phyloP scores from a whole-genome alignment of 805 yeast genomes.

The Tetrapisispora nanseiensis region DNA sequence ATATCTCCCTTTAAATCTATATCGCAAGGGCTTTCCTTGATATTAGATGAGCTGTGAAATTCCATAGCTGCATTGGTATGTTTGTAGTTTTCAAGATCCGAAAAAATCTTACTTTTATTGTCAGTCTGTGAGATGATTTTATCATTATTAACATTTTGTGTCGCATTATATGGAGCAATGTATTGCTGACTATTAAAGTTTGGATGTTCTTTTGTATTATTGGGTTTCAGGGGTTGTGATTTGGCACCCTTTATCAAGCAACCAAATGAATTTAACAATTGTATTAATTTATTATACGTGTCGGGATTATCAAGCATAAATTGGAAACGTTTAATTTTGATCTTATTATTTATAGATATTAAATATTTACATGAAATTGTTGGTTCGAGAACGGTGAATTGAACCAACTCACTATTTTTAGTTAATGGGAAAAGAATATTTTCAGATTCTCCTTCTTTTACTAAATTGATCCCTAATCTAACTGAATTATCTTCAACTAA shows the following conservation, averaged over 20 bases:
- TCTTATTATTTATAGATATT: neutral
- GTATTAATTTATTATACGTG: conserved; percentile 8
- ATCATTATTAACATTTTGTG: too few relatives aligned
- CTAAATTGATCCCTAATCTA: neutral
- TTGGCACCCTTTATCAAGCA: conserved; percentile 1
- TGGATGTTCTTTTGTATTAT: neutral
- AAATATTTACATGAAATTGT: conserved; percentile 24
- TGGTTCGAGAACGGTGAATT: conserved; percentile 20
- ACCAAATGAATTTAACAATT: neutral
- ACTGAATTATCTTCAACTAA: neutral
- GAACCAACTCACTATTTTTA: conserved; percentile 8
- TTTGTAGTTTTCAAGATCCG: too few relatives aligned
- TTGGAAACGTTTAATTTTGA: conserved; percentile 20
- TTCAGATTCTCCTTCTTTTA: neutral
- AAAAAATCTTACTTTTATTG: too few relatives aligned
- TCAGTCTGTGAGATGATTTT: too few relatives aligned
- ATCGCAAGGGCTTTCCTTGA: too few relatives aligned
- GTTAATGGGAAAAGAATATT: neutral
- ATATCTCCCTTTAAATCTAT: neutral
- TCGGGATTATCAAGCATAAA: conserved; percentile 9
- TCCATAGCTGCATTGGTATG: too few relatives aligned
- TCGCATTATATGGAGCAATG: too few relatives aligned
- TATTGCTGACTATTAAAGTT: too few relatives aligned
- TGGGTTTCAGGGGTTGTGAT: neutral
- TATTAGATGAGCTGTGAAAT: too few relatives aligned